Evolutionary conservation across 345 rosid genomes (phyloP).

Genomic region (Anastatica hierochuntica): DNA sequence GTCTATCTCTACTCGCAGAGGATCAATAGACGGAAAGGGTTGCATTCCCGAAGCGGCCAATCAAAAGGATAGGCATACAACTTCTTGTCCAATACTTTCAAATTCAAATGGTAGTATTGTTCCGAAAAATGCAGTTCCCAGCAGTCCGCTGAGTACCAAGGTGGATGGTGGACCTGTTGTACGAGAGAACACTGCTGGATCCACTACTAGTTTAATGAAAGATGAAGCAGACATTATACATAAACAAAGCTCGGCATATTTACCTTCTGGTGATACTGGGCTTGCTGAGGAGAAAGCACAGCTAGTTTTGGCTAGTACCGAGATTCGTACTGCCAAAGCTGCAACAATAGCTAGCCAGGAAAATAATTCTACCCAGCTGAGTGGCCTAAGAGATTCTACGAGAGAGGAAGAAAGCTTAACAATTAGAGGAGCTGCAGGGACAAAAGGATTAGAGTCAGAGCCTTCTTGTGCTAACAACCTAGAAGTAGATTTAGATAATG

Average conservation of each 20-base stretch:
- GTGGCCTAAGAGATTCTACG: conserved; percentile 31
- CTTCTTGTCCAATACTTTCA: conserved; percentile 33
- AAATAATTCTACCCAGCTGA: conserved; percentile 26
- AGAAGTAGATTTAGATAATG: conserved; percentile 36
- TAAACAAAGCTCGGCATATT: conserved; percentile 20
- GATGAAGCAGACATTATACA: conserved; percentile 28
- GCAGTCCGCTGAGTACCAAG: conserved; percentile 27
- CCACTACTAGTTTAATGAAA: conserved; percentile 29
- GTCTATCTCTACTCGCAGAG: conserved; percentile 37
- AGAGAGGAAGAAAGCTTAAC: conserved; percentile 27
- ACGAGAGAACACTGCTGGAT: conserved; percentile 22
- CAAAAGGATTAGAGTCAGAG: conserved; percentile 46
- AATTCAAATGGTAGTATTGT: conserved; percentile 47
- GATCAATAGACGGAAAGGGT: conserved; percentile 44
- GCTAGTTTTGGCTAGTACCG: conserved; percentile 28
- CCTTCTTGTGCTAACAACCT: conserved; percentile 44
- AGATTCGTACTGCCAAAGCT: conserved; percentile 23
- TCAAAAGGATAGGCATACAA: conserved; percentile 38
- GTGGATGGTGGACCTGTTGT: conserved; percentile 30
- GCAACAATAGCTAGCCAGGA: conserved; percentile 31
- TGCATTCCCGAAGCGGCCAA: conserved; percentile 37
- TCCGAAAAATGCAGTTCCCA: conserved; percentile 31
- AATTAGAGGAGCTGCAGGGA: conserved; percentile 26
- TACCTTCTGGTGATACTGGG: conserved; percentile 33
- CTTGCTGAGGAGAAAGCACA: conserved; percentile 32